Conservation (phyloP, 805 yeast genomes). For the Priceomyces melissophilus region DNA sequence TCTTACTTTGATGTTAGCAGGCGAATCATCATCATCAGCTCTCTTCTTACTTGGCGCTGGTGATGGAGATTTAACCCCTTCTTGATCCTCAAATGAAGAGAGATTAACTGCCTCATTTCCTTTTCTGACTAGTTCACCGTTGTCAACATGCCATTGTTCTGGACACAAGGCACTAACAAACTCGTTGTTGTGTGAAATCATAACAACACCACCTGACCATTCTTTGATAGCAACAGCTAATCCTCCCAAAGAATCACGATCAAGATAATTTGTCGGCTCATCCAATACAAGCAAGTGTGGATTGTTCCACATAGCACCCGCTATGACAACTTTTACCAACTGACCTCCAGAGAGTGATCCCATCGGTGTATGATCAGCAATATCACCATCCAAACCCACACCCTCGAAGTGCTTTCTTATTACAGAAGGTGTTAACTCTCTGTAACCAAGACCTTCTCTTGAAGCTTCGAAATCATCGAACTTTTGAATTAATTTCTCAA, state of each 20-base stretch:
- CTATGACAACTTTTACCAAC: constrained; percentile 95
- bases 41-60: constrained; percentile 37
- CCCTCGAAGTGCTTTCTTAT: constrained; percentile 96
- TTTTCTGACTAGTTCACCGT: constrained; percentile 83
- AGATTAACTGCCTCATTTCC: constrained; percentile 75
- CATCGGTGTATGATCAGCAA: constrained; percentile 96
- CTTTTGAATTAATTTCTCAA: constrained; percentile 40
- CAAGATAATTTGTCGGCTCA: constrained; percentile 98
- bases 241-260: constrained; percentile 97
- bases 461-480: constrained; percentile 48
- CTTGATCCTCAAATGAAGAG: constrained; percentile 78
- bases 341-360: constrained; percentile 98
- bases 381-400: constrained; percentile 95
- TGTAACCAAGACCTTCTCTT: constrained; percentile 47
- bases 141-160: constrained; percentile 96
- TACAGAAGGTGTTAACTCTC: constrained; percentile 73
- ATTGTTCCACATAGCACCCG: constrained; percentile 99
- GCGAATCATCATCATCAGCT: constrained; percentile 79
- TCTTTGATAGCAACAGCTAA: constrained; percentile 96
- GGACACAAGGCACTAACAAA: constrained; percentile 97
- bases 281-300: constrained; percentile 95
- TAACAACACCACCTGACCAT: constrained; percentile 97
- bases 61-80: constrained; percentile 43
- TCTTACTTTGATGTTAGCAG: constrained; percentile 92
- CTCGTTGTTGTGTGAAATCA: constrained; percentile 97